Percentiles rank a stretch among this genome's conserved stretches.
Conservation (phyloP, 2,329 filamentous ascomycete species). For the Malbranchea cinnamomea region DNA sequence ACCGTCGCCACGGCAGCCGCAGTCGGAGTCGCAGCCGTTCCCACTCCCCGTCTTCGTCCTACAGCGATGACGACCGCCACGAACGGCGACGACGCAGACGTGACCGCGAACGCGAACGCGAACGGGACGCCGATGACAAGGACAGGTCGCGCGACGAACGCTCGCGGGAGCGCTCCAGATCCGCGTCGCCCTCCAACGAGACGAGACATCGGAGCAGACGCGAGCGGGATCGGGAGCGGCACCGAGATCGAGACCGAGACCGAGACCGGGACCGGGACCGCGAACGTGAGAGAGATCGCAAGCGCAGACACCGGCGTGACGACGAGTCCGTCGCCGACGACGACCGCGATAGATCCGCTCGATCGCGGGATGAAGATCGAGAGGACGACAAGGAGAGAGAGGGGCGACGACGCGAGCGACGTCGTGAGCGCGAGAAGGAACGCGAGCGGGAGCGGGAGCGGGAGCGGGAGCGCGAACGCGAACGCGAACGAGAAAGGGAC, state of each 20-base stretch:
- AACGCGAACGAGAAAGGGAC: conserved; percentile 35
- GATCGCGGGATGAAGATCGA: conserved; percentile 9
- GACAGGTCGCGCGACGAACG: conserved; percentile 14
- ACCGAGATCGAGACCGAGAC: conserved; percentile 32
- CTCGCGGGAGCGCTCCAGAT: conserved; percentile 43
- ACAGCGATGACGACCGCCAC: conserved; percentile 22
- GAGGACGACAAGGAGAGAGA: conserved; percentile 17
- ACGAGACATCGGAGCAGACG: conserved; percentile 47
- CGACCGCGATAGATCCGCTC: conserved; percentile 22
- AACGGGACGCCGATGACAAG: conserved; percentile 16
- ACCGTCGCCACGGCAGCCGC: conserved; percentile 38
- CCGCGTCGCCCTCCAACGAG: conserved; percentile 45
- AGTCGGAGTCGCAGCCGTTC: conserved; percentile 38
- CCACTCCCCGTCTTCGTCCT: conserved; percentile 25
- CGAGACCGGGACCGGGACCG: conserved; percentile 20
- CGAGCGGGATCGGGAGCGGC: conserved; percentile 37
- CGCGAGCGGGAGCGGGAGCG: conserved; percentile 14
- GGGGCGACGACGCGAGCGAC: conserved; percentile 24
- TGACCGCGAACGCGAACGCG: too few relatives aligned
- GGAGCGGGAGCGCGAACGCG: conserved; percentile 30
- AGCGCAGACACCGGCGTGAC: conserved; percentile 4
- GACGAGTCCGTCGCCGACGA: conserved; percentile 16
- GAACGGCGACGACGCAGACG: conserved; percentile 18
- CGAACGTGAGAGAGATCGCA: conserved; percentile 5
- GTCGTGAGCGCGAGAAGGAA: conserved; percentile 11